Evolutionary conservation across 2,329 filamentous ascomycete genomes (phyloP).

Genomic region (Dothideomycetidae sp.): DNA sequence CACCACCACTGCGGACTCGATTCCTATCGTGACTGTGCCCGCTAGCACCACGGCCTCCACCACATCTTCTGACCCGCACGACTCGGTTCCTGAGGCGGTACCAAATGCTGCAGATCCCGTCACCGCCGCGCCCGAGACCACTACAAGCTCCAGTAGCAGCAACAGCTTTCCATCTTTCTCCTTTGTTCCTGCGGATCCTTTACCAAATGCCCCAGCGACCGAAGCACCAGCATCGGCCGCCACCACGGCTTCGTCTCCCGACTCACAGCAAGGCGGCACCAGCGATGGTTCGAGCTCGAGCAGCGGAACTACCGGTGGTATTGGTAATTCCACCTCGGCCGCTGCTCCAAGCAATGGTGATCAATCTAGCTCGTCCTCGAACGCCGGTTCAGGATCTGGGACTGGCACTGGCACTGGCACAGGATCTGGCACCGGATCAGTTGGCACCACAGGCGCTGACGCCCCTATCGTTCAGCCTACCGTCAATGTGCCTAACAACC

Average conservation of each 20-base stretch:
- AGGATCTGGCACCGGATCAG: constrained; percentile 1
- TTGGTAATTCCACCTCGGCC: not conserved
- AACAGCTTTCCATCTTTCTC: too few species aligned
- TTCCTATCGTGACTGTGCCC: constrained; percentile 2
- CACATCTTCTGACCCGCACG: constrained; percentile 1
- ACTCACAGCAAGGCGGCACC: not conserved
- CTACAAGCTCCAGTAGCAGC: too few species aligned
- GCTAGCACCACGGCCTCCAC: constrained; percentile 7
- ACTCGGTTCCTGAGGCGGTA: too few species aligned
- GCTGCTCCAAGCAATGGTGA: constrained; percentile 1
- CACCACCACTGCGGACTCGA: not conserved
- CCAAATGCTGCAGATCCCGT: too few species aligned
- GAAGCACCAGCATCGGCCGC: too few species aligned
- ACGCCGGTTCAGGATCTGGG: not conserved
- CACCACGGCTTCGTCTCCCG: not conserved
- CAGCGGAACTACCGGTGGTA: constrained; percentile 3
- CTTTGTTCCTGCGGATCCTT: too few species aligned
- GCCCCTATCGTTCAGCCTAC: not conserved
- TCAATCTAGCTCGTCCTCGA: not conserved
- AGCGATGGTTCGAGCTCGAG: not conserved
- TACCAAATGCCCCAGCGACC: too few species aligned
- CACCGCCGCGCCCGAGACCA: too few species aligned
- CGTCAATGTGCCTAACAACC: not conserved
- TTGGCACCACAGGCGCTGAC: not conserved
- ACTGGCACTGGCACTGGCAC: not conserved